These are phyloP conservation scores for Purpureocillium takamizusanense DNA, from an alignment of 2,329 filamentous ascomycete genomes.

Conservation along the genomic window DNA sequence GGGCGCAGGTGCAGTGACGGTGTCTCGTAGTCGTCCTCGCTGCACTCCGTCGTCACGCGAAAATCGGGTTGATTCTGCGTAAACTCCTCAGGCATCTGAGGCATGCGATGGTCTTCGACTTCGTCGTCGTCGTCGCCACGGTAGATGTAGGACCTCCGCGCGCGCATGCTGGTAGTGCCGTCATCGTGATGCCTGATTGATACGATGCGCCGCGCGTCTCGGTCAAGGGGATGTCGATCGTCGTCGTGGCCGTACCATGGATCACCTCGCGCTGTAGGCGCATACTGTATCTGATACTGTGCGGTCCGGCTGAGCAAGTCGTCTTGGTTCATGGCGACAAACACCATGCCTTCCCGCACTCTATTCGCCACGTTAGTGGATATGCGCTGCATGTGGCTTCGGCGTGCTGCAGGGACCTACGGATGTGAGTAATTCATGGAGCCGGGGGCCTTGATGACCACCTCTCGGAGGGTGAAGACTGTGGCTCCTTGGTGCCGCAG, in stretches of 20 bases:
- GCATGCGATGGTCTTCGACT: slow-evolving; percentile 36
- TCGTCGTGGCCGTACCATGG: slow-evolving; percentile 9
- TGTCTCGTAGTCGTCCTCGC: slow-evolving; percentile 32
- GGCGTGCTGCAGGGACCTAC: slow-evolving; percentile 42
- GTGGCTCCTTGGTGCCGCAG: slow-evolving; percentile 72
- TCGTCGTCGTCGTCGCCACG: slow-evolving; percentile 28
- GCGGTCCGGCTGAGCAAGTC: slow-evolving; percentile 65
- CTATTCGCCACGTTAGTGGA: slow-evolving; percentile 30
- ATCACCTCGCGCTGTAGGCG: slow-evolving; percentile 14
- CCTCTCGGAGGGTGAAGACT: slow-evolving; percentile 73
- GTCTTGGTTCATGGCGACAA: slow-evolving; percentile 77
- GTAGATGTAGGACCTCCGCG: slow-evolving; percentile 35
- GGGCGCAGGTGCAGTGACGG: slow-evolving; percentile 25
- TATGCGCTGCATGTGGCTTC: slow-evolving; percentile 1
- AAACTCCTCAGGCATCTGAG: slow-evolving; percentile 51
- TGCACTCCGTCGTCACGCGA: slow-evolving; percentile 49
- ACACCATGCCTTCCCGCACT: slow-evolving; percentile 85
- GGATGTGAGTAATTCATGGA: slow-evolving; percentile 70
- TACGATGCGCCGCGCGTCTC: slow-evolving; percentile 27
- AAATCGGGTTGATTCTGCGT: slow-evolving; percentile 37
- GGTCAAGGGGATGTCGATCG: slow-evolving; percentile 4
- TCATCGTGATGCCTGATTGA: slow-evolving; percentile 45
- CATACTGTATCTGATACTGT: slow-evolving; percentile 65
- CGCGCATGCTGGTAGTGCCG: slow-evolving; percentile 37
- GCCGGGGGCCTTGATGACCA: slow-evolving; percentile 80